Percentiles rank a stretch among this genome's conserved stretches.
Evolutionary conservation across 2,329 filamentous ascomycete species (phyloP).

Genomic region (Fusarium decemcellulare): DNA sequence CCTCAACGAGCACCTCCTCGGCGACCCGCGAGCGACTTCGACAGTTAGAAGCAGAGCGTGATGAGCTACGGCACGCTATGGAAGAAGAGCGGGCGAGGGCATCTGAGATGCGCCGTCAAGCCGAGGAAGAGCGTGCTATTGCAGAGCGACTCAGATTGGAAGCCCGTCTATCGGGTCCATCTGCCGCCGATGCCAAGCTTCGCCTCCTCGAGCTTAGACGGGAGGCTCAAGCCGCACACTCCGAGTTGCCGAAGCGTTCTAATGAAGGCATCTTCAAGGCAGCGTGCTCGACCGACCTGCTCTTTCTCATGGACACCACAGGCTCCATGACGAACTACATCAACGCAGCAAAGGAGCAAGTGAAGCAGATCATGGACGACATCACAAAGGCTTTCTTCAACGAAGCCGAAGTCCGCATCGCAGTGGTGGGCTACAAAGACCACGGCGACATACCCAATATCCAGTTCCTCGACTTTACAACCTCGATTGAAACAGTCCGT

Average conservation of each 20-base stretch:
- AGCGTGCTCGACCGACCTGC: slow-evolving; percentile 52
- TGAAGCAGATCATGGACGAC: slow-evolving; percentile 51
- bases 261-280: slow-evolving; percentile 49
- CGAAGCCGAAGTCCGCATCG: slow-evolving; percentile 52
- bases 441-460: slow-evolving; percentile 40
- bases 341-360: slow-evolving; percentile 51
- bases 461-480: slow-evolving; percentile 28
- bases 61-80: slow-evolving; percentile 23
- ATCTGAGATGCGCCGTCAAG: not conserved
- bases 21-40: slow-evolving; percentile 24
- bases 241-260: slow-evolving; percentile 15
- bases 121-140: slow-evolving; percentile 4
- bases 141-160: slow-evolving; percentile 18
- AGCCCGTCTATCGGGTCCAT: slow-evolving; percentile 8
- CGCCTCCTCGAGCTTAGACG: slow-evolving; percentile 27
- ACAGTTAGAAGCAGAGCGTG: slow-evolving; percentile 22
- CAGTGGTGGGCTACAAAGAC: slow-evolving; percentile 55
- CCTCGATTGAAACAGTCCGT: slow-evolving; percentile 3
- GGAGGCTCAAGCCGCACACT: slow-evolving; percentile 17
- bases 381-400: slow-evolving; percentile 50
- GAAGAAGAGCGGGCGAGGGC: slow-evolving; percentile 11
- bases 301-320: slow-evolving; percentile 57
- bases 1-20: slow-evolving; percentile 15
- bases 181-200: slow-evolving; percentile 23
- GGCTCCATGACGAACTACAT: slow-evolving; percentile 52